These are phyloP conservation scores for Podila verticillata DNA, from an alignment of 192 early-diverging fungal species.

Conservation along the genomic window DNA sequence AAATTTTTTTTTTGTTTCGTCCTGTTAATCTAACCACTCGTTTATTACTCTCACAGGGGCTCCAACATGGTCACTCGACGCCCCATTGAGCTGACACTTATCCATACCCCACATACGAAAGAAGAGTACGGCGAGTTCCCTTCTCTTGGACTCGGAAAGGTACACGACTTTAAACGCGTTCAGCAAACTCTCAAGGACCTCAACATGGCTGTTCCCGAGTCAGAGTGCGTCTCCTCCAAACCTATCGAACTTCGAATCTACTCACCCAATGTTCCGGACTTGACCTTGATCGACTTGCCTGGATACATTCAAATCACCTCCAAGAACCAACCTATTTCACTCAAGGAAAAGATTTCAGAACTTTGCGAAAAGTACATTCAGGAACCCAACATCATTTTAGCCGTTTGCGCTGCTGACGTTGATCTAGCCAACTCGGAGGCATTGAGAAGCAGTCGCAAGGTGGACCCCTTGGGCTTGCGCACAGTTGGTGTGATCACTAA, in stretches of 20 bases:
- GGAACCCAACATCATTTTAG: slow-evolving; percentile 86
- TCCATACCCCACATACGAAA: slow-evolving; percentile 79
- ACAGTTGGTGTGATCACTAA: slow-evolving; percentile 91
- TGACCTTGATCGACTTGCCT: slow-evolving; percentile 86
- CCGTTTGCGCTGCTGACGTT: slow-evolving; percentile 86
- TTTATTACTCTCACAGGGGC: slow-evolving; percentile 53
- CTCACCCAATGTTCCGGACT: slow-evolving; percentile 84
- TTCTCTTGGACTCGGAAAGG: slow-evolving; percentile 85
- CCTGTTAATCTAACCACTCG: neutral
- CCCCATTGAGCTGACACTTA: slow-evolving; percentile 85
- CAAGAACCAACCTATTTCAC: slow-evolving; percentile 79
- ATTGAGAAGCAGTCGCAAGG: slow-evolving; percentile 77
- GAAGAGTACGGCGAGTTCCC: slow-evolving; percentile 91
- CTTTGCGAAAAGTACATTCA: slow-evolving; percentile 85
- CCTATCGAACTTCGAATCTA: slow-evolving; percentile 88
- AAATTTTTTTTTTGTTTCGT: neutral
- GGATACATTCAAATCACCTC: slow-evolving; percentile 90
- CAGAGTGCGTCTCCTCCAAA: slow-evolving; percentile 88
- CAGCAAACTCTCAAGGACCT: slow-evolving; percentile 94
- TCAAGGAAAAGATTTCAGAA: slow-evolving; percentile 83
- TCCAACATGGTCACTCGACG: slow-evolving; percentile 86
- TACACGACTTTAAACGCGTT: slow-evolving; percentile 88
- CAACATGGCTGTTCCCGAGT: slow-evolving; percentile 93
- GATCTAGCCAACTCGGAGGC: slow-evolving; percentile 90
- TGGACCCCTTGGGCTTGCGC: slow-evolving; percentile 80